A percentile compares a stretch with the other conserved stretches of the same genome.
Evolutionary conservation across 129 eudicot genomes (phyloP).

Genomic region (Calendula officinalis): DNA sequence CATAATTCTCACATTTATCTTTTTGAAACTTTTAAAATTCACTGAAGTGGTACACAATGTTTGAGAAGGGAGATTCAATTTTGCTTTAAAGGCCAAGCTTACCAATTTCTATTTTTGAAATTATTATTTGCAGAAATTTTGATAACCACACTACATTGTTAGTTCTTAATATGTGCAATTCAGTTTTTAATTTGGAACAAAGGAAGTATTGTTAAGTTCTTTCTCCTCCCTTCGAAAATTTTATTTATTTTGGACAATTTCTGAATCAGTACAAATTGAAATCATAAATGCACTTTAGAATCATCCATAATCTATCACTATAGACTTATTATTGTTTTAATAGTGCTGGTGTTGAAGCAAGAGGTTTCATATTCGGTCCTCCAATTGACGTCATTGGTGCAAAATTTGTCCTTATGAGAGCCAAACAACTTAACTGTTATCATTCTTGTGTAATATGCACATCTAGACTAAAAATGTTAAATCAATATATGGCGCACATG

Average conservation of each 20-base stretch:
- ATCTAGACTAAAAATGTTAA: no score
- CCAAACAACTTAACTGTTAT: constrained; percentile 72
- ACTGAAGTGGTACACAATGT: not conserved
- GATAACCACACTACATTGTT: not conserved
- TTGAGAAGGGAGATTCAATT: not conserved
- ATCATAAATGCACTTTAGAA: no score
- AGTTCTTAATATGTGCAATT: no score
- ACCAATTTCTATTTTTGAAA: not conserved
- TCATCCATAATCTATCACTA: not conserved
- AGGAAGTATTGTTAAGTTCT: not conserved
- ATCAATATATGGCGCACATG: no score
- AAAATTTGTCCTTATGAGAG: constrained; percentile 74
- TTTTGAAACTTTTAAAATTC: not conserved
- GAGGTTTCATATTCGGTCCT: not conserved
- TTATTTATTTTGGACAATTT: no score
- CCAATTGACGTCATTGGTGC: constrained; percentile 60
- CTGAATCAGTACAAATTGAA: no score
- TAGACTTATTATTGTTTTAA: not conserved
- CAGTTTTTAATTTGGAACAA: no score
- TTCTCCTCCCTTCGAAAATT: no score
- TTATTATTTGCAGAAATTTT: not conserved
- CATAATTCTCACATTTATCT: not conserved
- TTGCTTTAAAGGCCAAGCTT: not conserved
- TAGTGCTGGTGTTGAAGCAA: not conserved
- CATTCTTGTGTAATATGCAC: no score